phyloP scores from a whole-genome alignment of 805 yeast genomes.

The Candida ortonii region DNA sequence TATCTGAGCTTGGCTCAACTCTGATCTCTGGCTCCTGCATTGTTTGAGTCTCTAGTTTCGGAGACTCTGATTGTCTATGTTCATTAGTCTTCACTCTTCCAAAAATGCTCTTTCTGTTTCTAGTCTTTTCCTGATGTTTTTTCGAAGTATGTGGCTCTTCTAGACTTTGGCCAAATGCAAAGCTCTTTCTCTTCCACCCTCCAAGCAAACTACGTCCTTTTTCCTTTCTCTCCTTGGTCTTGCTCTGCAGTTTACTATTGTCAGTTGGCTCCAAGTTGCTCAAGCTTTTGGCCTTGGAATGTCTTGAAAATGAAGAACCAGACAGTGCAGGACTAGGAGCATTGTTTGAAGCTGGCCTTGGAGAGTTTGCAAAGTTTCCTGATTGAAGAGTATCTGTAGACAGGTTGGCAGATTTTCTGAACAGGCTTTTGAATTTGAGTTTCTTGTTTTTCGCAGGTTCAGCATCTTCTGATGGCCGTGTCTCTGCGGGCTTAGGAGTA shows the following conservation, averaged over 20 bases:
- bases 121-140: constrained; percentile 3
- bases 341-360: neutral
- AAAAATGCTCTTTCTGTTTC: constrained; percentile 14
- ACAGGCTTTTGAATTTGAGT: constrained; percentile 30
- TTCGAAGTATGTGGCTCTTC: constrained; percentile 7
- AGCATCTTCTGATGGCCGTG: neutral
- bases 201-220: constrained; percentile 29
- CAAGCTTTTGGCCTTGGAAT: constrained; percentile 21
- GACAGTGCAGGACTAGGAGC: constrained; percentile 20
- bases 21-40: neutral
- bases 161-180: constrained; percentile 16
- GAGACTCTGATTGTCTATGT: constrained; percentile 2
- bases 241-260: constrained; percentile 8
- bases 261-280: constrained; percentile 12
- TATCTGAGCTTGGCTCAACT: constrained; percentile 1
- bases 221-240: constrained; percentile 23
- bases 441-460: constrained; percentile 19
- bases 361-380: neutral
- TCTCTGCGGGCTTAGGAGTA: neutral
- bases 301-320: constrained; percentile 9
- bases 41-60: too few relatives aligned
- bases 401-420: constrained; percentile 17
- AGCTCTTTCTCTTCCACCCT: constrained; percentile 32
- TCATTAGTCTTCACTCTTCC: constrained; percentile 14
- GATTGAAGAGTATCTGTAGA: constrained; percentile 2